These are phyloP conservation scores for Linum trigynum DNA, from an alignment of 345 rosid species.

Conservation along the genomic window DNA sequence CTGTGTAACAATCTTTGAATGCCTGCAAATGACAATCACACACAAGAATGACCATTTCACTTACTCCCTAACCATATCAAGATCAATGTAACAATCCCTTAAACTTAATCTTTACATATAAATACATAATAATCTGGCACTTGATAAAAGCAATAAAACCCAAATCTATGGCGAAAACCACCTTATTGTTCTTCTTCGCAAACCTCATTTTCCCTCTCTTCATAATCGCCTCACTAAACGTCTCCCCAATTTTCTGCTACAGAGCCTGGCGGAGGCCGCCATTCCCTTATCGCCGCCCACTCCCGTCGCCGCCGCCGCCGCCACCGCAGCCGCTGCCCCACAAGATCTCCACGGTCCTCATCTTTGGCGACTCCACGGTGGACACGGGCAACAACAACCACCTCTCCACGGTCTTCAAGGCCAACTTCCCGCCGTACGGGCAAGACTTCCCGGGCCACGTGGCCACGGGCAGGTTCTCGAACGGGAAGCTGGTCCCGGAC, in stretches of 20 bases:
- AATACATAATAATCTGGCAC: background rate
- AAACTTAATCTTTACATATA: background rate
- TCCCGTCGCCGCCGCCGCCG: background rate
- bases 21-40: too few species aligned
- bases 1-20: too few species aligned
- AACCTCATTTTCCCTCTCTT: background rate
- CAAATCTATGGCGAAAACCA: background rate
- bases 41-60: too few species aligned
- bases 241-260: background rate
- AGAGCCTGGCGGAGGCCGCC: background rate
- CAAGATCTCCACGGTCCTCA: slow-evolving; percentile 23
- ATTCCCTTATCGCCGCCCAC: background rate
- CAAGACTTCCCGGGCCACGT: slow-evolving; percentile 23
- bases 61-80: too few species aligned
- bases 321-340: background rate
- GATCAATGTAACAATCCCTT: too few species aligned
- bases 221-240: background rate
- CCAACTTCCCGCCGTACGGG: slow-evolving; percentile 37
- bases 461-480: slow-evolving; percentile 45
- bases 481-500: slow-evolving; percentile 42
- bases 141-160: background rate
- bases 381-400: slow-evolving; percentile 40
- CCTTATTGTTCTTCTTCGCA: background rate
- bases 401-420: slow-evolving; percentile 15
- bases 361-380: slow-evolving; percentile 32